Percentiles rank a stretch among this genome's conserved stretches.
phyloP scores from a whole-genome alignment of 352 stramenopile genomes.

The Pythium aristosporum region DNA sequence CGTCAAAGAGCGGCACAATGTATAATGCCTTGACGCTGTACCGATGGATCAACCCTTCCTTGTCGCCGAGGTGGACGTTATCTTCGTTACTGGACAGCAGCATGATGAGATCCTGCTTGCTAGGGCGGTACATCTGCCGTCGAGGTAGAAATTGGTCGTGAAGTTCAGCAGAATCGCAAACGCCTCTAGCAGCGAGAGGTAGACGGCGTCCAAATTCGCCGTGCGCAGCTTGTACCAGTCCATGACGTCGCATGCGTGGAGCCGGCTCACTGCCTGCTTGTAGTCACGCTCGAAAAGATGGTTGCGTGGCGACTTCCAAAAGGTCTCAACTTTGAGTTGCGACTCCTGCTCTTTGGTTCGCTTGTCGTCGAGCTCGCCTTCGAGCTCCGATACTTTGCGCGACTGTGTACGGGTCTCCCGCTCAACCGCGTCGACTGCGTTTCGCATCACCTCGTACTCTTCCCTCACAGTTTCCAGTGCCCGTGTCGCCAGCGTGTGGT shows the following conservation, averaged over 20 bases:
- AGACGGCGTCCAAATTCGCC: slow-evolving; percentile 54
- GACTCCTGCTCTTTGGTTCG: slow-evolving; percentile 59
- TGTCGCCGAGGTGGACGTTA: slow-evolving; percentile 77
- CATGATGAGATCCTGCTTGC: slow-evolving; percentile 57
- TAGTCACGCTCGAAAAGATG: slow-evolving; percentile 58
- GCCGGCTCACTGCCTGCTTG: slow-evolving; percentile 52
- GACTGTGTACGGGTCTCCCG: slow-evolving; percentile 40
- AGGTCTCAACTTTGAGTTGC: slow-evolving; percentile 77
- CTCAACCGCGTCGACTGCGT: slow-evolving; percentile 49
- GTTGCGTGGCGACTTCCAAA: slow-evolving; percentile 66
- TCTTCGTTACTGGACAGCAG: slow-evolving; percentile 77
- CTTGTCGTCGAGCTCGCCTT: slow-evolving; percentile 43
- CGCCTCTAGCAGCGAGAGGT: slow-evolving; percentile 62
- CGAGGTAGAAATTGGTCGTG: slow-evolving; percentile 62
- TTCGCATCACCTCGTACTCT: slow-evolving; percentile 44
- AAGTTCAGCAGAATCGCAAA: slow-evolving; percentile 74
- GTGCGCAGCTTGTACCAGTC: slow-evolving; percentile 78
- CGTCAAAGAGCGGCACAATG: slow-evolving; percentile 74
- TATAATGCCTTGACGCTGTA: slow-evolving; percentile 82
- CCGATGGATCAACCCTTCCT: slow-evolving; percentile 73
- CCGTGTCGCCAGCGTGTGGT: slow-evolving; percentile 35
- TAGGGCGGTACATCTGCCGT: slow-evolving; percentile 41
- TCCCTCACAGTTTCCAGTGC: background rate
- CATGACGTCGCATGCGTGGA: slow-evolving; percentile 53
- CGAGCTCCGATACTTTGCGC: slow-evolving; percentile 29